A percentile compares a stretch with the other conserved stretches of the same genome.
Evolutionary conservation across 1,284 basidiomycete genomes (phyloP).

Genomic region (Thecaphora thlaspeos): DNA sequence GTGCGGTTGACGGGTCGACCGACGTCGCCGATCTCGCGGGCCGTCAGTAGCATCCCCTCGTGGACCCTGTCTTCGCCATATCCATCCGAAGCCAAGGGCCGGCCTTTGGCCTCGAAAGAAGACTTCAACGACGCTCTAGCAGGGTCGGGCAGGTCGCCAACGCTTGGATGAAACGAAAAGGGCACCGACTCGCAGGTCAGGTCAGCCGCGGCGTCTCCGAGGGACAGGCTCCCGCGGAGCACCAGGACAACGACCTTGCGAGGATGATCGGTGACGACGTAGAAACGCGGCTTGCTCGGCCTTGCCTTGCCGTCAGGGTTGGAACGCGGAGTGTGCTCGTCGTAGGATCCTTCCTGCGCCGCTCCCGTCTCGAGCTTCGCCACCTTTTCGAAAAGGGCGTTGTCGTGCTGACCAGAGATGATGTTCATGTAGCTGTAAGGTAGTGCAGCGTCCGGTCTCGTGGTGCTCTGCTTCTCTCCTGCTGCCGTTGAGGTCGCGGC

Average conservation of each 20-base stretch:
- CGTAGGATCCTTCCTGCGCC: constrained; percentile 31
- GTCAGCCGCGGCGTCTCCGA: constrained; percentile 55
- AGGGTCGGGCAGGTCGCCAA: background rate
- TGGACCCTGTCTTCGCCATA: constrained; percentile 24
- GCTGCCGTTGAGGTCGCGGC: no score
- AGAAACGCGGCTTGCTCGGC: constrained; percentile 44
- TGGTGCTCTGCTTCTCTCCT: background rate
- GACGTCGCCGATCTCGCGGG: constrained; percentile 71
- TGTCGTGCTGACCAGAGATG: constrained; percentile 44
- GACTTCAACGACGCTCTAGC: no score
- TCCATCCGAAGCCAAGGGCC: background rate
- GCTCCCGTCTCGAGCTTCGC: constrained; percentile 34
- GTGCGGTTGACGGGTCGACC: constrained; percentile 76
- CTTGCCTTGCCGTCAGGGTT: constrained; percentile 11
- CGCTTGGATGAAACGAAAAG: constrained; percentile 13
- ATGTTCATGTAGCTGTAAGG: constrained; percentile 13
- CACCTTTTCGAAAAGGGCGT: constrained; percentile 45
- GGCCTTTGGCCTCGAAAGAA: no score
- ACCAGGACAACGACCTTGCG: constrained; percentile 44
- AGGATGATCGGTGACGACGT: constrained; percentile 50
- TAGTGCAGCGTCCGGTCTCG: background rate
- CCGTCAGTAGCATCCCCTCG: constrained; percentile 76
- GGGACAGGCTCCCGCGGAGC: constrained; percentile 47
- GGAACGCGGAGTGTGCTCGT: constrained; percentile 9
- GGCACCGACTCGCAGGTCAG: constrained; percentile 51